Evolutionary conservation across 2,329 filamentous ascomycete species (phyloP).

Genomic region (Fusarium devonianum): DNA sequence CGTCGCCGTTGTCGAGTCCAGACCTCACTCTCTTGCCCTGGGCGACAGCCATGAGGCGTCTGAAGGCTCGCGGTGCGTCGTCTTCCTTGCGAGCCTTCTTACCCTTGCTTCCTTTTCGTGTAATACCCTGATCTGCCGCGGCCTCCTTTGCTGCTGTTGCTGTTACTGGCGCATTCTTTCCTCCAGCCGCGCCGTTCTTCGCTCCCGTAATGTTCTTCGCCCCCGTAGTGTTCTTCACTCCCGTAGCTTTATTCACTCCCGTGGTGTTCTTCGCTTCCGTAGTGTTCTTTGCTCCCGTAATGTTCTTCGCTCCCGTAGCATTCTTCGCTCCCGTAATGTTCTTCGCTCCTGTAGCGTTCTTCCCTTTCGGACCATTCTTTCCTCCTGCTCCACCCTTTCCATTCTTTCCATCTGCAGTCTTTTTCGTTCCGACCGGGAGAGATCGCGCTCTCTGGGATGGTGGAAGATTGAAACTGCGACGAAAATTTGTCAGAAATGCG

Average conservation of each 20-base stretch:
- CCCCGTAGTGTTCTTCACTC: too few relatives aligned
- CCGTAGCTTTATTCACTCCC: too few relatives aligned
- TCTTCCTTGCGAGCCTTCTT: constrained; percentile 62
- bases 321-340: too few relatives aligned
- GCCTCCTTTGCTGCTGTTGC: constrained; percentile 41
- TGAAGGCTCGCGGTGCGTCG: constrained; percentile 89
- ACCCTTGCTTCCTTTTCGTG: constrained; percentile 50
- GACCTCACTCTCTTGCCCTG: constrained; percentile 65
- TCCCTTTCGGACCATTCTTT: too few relatives aligned
- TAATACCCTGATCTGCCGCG: constrained; percentile 38
- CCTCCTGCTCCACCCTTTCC: too few relatives aligned
- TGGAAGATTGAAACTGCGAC: constrained; percentile 59
- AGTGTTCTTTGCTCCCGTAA: constrained; percentile 45
- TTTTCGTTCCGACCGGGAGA: constrained; percentile 54
- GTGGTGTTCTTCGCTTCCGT: not conserved
- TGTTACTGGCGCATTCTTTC: constrained; percentile 18
- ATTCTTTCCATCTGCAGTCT: too few relatives aligned
- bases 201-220: too few relatives aligned
- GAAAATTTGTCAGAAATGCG: constrained; percentile 26
- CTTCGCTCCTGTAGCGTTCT: too few relatives aligned
- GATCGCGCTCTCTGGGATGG: constrained; percentile 58
- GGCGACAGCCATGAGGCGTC: constrained; percentile 80
- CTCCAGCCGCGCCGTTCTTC: constrained; percentile 48
- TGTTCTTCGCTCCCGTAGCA: too few relatives aligned
- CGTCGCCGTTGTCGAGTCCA: constrained; percentile 74